Evolutionary conservation across 2,329 filamentous ascomycete species (phyloP).

Genomic region (Trichoderma citrinoviride): DNA sequence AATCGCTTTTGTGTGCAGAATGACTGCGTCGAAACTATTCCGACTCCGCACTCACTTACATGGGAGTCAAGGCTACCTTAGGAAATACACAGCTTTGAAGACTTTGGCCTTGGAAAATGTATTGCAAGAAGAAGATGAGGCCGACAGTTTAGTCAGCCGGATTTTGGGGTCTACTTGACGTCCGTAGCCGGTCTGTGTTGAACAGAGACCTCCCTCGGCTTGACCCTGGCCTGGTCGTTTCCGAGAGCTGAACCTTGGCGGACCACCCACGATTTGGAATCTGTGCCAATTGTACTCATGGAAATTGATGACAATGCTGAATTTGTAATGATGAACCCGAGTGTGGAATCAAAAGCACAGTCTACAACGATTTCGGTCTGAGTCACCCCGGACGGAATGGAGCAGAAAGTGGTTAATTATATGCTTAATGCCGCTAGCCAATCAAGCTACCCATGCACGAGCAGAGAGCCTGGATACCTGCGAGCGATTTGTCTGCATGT

Average conservation of each 20-base stretch:
- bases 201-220: background rate
- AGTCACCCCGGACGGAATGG: background rate
- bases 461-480: background rate
- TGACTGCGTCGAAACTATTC: too few relatives aligned
- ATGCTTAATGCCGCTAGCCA: conserved; percentile 4
- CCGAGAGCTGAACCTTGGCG: background rate
- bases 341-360: background rate
- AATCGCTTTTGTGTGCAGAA: too few relatives aligned
- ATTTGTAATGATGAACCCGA: background rate
- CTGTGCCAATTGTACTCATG: background rate
- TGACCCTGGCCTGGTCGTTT: background rate
- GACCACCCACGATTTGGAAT: background rate
- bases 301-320: background rate
- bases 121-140: too few relatives aligned
- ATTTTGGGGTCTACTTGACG: background rate
- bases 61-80: too few relatives aligned
- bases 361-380: background rate
- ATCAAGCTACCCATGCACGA: background rate
- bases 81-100: too few relatives aligned
- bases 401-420: background rate
- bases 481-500: background rate
- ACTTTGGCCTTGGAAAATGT: too few relatives aligned
- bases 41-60: too few relatives aligned
- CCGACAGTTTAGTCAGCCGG: too few relatives aligned
- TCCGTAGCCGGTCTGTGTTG: background rate